phyloP scores from a whole-genome alignment of 164 flowering plant genomes.

The Aristolochia contorta region DNA sequence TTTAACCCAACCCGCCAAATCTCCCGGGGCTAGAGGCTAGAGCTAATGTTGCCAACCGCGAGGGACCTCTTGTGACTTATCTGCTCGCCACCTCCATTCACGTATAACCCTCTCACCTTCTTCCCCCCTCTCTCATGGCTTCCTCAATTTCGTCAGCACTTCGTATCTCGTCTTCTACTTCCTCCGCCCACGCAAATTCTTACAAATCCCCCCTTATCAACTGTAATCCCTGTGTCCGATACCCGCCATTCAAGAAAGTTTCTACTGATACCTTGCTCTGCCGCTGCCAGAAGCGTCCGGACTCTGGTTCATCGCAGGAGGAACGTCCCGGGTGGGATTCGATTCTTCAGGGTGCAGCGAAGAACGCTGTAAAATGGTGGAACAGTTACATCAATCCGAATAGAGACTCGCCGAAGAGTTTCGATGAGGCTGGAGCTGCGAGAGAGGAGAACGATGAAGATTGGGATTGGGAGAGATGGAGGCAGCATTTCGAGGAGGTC shows the following conservation, averaged over 20 bases:
- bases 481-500: constrained; percentile 55
- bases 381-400: constrained; percentile 29
- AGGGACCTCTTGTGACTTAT: too few relatives aligned
- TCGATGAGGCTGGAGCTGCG: background rate
- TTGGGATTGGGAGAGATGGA: constrained; percentile 98
- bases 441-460: constrained; percentile 21
- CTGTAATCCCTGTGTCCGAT: background rate
- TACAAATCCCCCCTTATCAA: background rate
- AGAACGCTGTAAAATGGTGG: constrained; percentile 27
- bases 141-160: background rate
- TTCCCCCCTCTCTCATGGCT: background rate
- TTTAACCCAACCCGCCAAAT: too few relatives aligned
- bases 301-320: constrained; percentile 19
- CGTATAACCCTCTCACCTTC: background rate
- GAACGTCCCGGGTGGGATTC: constrained; percentile 45
- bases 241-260: background rate
- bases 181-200: background rate
- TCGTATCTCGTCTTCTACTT: constrained; percentile 2
- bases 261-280: constrained; percentile 6
- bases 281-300: constrained; percentile 28
- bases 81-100: too few relatives aligned
- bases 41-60: too few relatives aligned
- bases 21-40: too few relatives aligned
- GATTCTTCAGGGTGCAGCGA: constrained; percentile 28
- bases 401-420: constrained; percentile 9